Evolutionary conservation across 495 filamentous ascomycete genomes (phyloP).

Genomic region (Hypoxylon cercidicola): DNA sequence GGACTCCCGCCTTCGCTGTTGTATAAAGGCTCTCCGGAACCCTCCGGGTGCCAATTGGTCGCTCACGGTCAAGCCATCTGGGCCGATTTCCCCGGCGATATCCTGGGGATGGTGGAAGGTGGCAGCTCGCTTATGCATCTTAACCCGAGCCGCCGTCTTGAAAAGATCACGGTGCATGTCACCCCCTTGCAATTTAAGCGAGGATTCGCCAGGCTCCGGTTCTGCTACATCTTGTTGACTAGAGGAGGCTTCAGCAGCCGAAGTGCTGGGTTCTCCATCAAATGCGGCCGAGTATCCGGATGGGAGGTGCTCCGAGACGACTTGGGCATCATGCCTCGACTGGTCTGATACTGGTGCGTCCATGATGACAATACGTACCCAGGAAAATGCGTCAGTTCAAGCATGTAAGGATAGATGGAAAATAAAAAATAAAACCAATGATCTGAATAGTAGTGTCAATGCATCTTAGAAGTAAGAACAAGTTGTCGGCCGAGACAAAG

Average conservation of each 20-base stretch:
- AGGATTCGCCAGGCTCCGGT: constrained; percentile 59
- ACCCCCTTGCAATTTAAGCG: constrained; percentile 71
- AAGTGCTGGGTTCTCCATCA: constrained; percentile 33
- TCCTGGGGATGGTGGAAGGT: constrained; percentile 64
- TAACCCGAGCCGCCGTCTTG: constrained; percentile 64
- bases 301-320: constrained; percentile 58
- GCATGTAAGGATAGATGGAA: constrained; percentile 2
- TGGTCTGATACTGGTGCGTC: constrained; percentile 31
- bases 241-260: constrained; percentile 46
- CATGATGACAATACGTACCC: constrained; percentile 9
- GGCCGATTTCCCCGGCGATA: constrained; percentile 36
- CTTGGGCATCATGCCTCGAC: constrained; percentile 45
- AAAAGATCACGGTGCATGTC: constrained; percentile 78
- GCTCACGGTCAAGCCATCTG: constrained; percentile 53
- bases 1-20: constrained; percentile 56
- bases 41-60: constrained; percentile 68
- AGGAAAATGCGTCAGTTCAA: constrained; percentile 3
- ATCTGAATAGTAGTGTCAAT: constrained; percentile 12
- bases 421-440: neutral
- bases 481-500: neutral
- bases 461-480: constrained; percentile 9
- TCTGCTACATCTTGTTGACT: constrained; percentile 49
- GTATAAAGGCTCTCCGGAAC: constrained; percentile 69
- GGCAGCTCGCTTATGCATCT: constrained; percentile 62
- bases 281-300: constrained; percentile 59